These are phyloP conservation scores for Cyberlindnera mrakii DNA, from an alignment of 805 yeast species.

Conservation along the genomic window DNA sequence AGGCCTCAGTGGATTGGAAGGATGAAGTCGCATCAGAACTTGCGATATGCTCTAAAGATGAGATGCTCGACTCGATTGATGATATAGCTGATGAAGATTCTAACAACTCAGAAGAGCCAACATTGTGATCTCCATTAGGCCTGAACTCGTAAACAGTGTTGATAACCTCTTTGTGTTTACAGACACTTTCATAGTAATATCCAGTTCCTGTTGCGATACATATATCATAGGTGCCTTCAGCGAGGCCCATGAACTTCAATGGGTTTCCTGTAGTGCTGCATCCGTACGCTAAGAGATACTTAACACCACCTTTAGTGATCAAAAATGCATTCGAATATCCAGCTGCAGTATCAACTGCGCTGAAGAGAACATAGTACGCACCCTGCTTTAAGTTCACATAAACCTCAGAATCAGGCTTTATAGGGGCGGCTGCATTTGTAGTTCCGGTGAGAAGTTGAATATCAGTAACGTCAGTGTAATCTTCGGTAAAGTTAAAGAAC, in stretches of 20 bases:
- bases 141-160: neutral
- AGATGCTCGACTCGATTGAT: neutral
- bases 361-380: slow-evolving; percentile 5
- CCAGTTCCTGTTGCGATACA: slow-evolving; percentile 1
- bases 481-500: slow-evolving; percentile 15
- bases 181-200: slow-evolving; percentile 3
- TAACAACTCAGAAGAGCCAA: neutral
- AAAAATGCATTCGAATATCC: slow-evolving; percentile 3
- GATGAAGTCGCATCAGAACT: neutral
- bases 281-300: slow-evolving; percentile 3
- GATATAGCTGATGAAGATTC: slow-evolving; percentile 1
- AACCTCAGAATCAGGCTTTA: slow-evolving; percentile 5
- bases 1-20: neutral
- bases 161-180: neutral
- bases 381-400: slow-evolving; percentile 17
- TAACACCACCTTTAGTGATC: slow-evolving; percentile 7
- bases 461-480: slow-evolving; percentile 13
- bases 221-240: slow-evolving; percentile 2
- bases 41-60: neutral
- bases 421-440: neutral
- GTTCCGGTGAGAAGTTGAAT: slow-evolving; percentile 11
- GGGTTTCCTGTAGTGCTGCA: slow-evolving; percentile 2
- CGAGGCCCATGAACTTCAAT: neutral
- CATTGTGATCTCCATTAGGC: neutral
- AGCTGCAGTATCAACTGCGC: neutral